A percentile compares a stretch with the other conserved stretches of the same genome.
Conservation (phyloP, 768 basidiomycete genomes). For the Coprinopsis cinerea region DNA sequence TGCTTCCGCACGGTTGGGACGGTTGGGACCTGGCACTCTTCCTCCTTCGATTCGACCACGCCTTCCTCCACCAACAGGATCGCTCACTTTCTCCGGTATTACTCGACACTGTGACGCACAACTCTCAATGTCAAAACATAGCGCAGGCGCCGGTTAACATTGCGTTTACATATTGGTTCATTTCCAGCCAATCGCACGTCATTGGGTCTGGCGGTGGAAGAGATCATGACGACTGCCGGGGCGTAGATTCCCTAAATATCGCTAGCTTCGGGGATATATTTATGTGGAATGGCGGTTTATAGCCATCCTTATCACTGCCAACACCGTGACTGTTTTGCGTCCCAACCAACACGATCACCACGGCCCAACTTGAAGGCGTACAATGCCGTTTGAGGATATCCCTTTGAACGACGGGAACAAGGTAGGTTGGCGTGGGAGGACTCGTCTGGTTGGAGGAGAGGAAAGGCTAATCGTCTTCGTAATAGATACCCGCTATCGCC, state of each 20-base stretch:
- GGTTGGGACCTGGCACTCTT: no score
- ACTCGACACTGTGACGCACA: no score
- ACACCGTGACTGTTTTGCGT: neutral
- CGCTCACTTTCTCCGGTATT: no score
- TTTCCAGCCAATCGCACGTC: constrained; percentile 2
- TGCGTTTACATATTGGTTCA: no score
- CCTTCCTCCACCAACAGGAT: no score
- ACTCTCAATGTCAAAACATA: no score
- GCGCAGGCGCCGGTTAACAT: no score
- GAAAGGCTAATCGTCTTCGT: neutral
- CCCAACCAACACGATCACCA: neutral
- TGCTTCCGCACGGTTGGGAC: no score
- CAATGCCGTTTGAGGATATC: constrained; percentile 36
- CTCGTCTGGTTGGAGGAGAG: neutral
- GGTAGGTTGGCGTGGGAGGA: constrained; percentile 15
- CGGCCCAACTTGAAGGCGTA: neutral
- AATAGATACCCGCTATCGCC: constrained; percentile 55
- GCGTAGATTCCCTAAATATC: no score
- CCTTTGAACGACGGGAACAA: constrained; percentile 36
- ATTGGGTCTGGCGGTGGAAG: neutral
- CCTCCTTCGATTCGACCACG: no score
- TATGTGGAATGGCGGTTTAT: neutral
- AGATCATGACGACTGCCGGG: neutral
- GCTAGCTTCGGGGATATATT: no score
- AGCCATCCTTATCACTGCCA: neutral